Percentiles rank a stretch among this genome's conserved stretches.
These are phyloP conservation scores for Pseudomonodictys pantanalensis DNA, from an alignment of 495 filamentous ascomycete genomes.

Conservation along the genomic window DNA sequence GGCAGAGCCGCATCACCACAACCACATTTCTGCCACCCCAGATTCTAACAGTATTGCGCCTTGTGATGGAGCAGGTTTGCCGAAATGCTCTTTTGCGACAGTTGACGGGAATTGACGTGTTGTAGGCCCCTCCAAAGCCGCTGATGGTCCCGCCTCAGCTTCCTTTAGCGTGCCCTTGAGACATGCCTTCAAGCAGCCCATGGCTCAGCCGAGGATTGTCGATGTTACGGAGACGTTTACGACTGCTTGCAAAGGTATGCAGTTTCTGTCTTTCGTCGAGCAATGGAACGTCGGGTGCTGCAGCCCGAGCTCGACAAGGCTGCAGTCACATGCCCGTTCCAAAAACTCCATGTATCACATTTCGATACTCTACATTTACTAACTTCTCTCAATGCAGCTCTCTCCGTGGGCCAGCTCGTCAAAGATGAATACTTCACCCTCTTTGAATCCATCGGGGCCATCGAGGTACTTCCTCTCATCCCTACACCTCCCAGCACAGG, in stretches of 20 bases:
- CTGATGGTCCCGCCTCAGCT: background rate
- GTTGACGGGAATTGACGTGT: background rate
- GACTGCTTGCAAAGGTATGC: slow-evolving; percentile 64
- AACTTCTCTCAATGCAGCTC: slow-evolving; percentile 50
- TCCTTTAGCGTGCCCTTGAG: slow-evolving; percentile 24
- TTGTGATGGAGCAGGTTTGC: background rate
- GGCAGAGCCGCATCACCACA: slow-evolving; percentile 5
- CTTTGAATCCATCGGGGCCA: slow-evolving; percentile 88
- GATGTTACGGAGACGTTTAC: slow-evolving; percentile 80
- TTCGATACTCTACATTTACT: background rate
- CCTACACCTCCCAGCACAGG: background rate
- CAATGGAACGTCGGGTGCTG: background rate
- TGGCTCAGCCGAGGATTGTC: slow-evolving; percentile 48
- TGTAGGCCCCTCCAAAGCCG: too few species aligned
- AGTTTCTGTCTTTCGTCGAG: background rate
- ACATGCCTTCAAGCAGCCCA: slow-evolving; percentile 40
- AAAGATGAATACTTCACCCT: slow-evolving; percentile 94
- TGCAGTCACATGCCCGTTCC: background rate
- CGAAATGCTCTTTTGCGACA: background rate
- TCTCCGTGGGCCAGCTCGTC: slow-evolving; percentile 76
- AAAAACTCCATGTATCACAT: background rate
- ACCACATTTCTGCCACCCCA: background rate
- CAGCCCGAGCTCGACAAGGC: background rate
- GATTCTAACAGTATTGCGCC: background rate
- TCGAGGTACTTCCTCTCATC: slow-evolving; percentile 65